Evolutionary conservation across 1,284 basidiomycete species (phyloP), one percentile per base, ranked within the genome.

Genomic region (Mycosarcoma mackinlayi): DNA sequence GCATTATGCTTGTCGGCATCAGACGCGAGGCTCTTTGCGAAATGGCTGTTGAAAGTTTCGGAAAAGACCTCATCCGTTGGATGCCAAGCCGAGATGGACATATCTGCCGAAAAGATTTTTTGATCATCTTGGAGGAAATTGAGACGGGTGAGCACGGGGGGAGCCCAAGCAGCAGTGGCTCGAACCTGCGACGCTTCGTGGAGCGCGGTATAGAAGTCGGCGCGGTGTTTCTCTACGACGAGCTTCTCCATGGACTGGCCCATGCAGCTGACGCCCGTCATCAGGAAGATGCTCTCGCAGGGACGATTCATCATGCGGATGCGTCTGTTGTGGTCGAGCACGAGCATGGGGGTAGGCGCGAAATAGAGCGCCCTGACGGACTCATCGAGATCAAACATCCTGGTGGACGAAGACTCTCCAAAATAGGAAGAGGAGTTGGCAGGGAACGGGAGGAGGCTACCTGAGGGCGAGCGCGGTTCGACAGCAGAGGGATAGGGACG

Each of bases 361-460:
- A 79, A 79, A 56, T 79, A 79, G 45, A 79, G 60, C 39, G 77
- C 77, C 38, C 76, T 57, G 18, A 79, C 65, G 28, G 76, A 74
- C 56, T 79, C 77, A 45, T 79, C 77, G n/a, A 78, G 66, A 42
- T 78, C 76, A n/a, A 79, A 74, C 77, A 78, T 78, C 6, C 31
- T 68, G 49, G 47, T 53, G 35, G 60, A 70, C 5, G 67, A 63
- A 19, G 47, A 41, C 10, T 47, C 41, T 49, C 46, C 30, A 27
- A 54, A 70, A 37, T 64, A 61, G 30, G 67, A 56, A 3, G 60
- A 44, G 4, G 59, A 51, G 28, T 55, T 54, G 34, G 39, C 19
- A 9, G 65, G 54, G 38, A 68, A 68, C 14, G 65, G 65, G 3
- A 52, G 42, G 30, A 62, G 50, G 44, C 44, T 55, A 23, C 23